phyloP scores from a whole-genome alignment of 169 alveolate genomes.

The Plasmodium inui region DNA sequence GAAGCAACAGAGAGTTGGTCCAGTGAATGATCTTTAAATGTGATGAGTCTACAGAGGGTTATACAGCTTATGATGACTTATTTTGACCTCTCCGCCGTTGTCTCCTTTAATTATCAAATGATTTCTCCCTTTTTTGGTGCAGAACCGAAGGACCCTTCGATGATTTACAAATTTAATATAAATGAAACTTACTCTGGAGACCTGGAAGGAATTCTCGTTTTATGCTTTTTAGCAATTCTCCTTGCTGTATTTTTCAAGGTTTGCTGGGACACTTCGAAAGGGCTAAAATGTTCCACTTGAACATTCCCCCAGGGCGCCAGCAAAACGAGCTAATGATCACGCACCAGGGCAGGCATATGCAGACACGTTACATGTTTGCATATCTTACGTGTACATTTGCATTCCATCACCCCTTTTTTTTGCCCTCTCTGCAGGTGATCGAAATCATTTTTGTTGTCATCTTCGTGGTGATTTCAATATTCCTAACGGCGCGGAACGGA shows the following conservation, averaged over 20 bases:
- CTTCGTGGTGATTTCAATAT: constrained; percentile 35
- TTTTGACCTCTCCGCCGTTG: background rate
- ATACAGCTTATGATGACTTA: background rate
- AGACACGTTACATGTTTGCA: background rate
- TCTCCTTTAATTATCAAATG: background rate
- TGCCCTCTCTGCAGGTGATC: constrained; percentile 7
- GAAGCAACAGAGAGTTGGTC: background rate
- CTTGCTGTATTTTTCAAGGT: constrained; percentile 59
- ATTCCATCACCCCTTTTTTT: background rate
- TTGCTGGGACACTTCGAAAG: background rate
- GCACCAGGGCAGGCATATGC: background rate
- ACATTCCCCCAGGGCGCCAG: background rate
- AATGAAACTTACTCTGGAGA: constrained; percentile 58
- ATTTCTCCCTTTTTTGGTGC: background rate
- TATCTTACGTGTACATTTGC: background rate
- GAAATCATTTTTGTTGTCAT: constrained; percentile 40
- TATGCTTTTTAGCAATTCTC: constrained; percentile 58
- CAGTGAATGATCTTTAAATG: background rate
- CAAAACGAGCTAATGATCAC: background rate
- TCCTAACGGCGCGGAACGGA: constrained; percentile 48
- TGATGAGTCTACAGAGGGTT: background rate
- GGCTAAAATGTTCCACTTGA: background rate
- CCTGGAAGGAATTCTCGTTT: constrained; percentile 44
- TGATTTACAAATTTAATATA: constrained; percentile 23
- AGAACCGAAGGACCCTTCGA: constrained; percentile 67